Evolutionary conservation across 2,329 filamentous ascomycete species (phyloP), one percentile per base, ranked within the genome.

Genomic region (Colletotrichum cuscutae): DNA sequence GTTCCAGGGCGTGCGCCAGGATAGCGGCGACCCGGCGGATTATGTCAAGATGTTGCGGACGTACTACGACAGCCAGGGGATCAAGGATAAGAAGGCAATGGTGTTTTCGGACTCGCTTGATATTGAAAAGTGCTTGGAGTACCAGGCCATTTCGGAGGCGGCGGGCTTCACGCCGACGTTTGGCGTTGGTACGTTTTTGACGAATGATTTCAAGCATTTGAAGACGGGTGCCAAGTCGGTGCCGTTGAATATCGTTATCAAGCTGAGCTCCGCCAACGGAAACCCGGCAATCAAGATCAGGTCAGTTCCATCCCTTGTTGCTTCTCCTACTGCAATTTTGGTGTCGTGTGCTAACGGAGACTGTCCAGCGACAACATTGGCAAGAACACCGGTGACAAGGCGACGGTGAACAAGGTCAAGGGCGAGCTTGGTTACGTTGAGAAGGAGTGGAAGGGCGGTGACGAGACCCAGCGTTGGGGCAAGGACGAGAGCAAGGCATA

Each of bases 161-260:
- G 90, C 92, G 15, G 94, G 94, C 1, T 95, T 99, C 82, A 89
- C 92, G 73, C 93, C 96, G 13, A 94, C 93, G 0, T 99, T 99
- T 84, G 97, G 97, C 73, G 94, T 99, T 1, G 97, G 97, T 5
- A 99, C 97, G 0, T 98, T 94, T 83, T 88, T 99, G 78, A 99
- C 97, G 4, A 98, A 99, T 79, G 97, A 99, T 82, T 99, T 97
- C 81, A 85, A 85, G n/a, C 90, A 93, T 76, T 85, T 89, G 73
- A 90, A 87, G 46, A 93, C 92, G 1, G 92, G 92, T 52, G 91
- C 91, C 77, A 98, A 98, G 83, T 98, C 95, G 0, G 90, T 92
- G 19, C 97, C 97, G 0, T 85, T 99, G 67, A 99, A 99, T 79
- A 99, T 99, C 78, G 97, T 99, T 77, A 98, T 99, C 84, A 99